These are phyloP conservation scores for Aspergillus hiratsukae DNA, from an alignment of 2,329 filamentous ascomycete genomes.

Conservation along the genomic window DNA sequence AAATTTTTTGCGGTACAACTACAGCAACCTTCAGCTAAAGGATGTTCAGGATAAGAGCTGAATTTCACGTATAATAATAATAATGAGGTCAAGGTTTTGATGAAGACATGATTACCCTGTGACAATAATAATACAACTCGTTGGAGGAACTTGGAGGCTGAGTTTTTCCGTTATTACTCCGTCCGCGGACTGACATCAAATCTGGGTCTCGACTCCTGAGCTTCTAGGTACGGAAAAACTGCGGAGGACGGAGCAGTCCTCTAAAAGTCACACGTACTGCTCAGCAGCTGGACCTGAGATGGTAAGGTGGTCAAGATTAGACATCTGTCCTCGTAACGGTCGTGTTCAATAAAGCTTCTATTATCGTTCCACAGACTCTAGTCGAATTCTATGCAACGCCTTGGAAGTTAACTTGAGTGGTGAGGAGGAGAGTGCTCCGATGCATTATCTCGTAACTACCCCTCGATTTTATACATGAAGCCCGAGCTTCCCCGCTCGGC, in stretches of 20 bases:
- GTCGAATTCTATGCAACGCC: neutral
- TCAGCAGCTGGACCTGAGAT: neutral
- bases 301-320: neutral
- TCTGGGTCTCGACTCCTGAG: neutral
- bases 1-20: neutral
- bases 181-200: neutral
- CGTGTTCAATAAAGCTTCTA: neutral
- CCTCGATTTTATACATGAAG: neutral
- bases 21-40: neutral
- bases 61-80: neutral
- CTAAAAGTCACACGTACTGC: neutral
- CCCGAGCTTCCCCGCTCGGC: neutral
- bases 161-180: constrained; percentile 6
- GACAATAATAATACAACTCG: neutral
- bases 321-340: neutral
- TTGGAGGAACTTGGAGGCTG: neutral
- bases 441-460: neutral
- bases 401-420: neutral
- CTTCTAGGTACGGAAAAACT: no score
- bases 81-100: neutral
- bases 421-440: constrained; percentile 10
- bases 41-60: neutral
- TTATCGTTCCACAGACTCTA: neutral
- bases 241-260: neutral
- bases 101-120: neutral